phyloP scores from a whole-genome alignment of 768 basidiomycete genomes.

The Phanerochaete sordida region DNA sequence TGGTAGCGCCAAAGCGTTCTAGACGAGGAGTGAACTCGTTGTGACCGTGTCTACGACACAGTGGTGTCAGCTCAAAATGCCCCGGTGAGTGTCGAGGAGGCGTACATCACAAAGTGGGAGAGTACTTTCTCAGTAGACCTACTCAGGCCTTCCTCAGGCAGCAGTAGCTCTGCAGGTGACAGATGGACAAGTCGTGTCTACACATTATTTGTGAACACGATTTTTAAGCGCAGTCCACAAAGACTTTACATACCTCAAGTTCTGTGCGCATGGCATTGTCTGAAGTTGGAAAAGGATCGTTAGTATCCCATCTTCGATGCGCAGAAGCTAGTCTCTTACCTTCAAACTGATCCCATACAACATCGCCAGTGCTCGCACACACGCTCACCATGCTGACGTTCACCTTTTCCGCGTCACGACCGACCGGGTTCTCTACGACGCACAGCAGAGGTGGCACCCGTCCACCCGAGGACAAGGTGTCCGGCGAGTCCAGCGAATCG shows the following conservation, averaged over 20 bases:
- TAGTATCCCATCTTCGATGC: no score
- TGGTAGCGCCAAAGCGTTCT: slow-evolving; percentile 53
- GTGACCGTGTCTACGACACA: slow-evolving; percentile 15
- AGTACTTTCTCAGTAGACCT: slow-evolving; percentile 75
- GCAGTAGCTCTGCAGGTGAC: slow-evolving; percentile 76
- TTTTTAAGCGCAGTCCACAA: neutral
- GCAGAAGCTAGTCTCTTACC: slow-evolving; percentile 49
- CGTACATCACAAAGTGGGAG: slow-evolving; percentile 62
- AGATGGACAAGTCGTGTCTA: slow-evolving; percentile 87
- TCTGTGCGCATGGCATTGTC: slow-evolving; percentile 86
- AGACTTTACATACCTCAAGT: slow-evolving; percentile 64
- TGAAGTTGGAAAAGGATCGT: no score
- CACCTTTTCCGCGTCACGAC: slow-evolving; percentile 42
- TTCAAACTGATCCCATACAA: slow-evolving; percentile 89
- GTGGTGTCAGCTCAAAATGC: neutral
- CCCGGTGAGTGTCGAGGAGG: neutral
- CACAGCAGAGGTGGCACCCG: slow-evolving; percentile 70
- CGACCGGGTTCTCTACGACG: slow-evolving; percentile 54
- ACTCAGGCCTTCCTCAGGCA: slow-evolving; percentile 58
- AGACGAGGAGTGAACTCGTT: slow-evolving; percentile 46
- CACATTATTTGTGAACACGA: neutral
- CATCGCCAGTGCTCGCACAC: slow-evolving; percentile 86
- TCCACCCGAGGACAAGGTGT: slow-evolving; percentile 34
- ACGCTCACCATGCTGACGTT: slow-evolving; percentile 73
- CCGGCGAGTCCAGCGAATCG: slow-evolving; percentile 61